Conservation (phyloP, 2,329 filamentous ascomycete species). For the Byssochlamys sp. region DNA sequence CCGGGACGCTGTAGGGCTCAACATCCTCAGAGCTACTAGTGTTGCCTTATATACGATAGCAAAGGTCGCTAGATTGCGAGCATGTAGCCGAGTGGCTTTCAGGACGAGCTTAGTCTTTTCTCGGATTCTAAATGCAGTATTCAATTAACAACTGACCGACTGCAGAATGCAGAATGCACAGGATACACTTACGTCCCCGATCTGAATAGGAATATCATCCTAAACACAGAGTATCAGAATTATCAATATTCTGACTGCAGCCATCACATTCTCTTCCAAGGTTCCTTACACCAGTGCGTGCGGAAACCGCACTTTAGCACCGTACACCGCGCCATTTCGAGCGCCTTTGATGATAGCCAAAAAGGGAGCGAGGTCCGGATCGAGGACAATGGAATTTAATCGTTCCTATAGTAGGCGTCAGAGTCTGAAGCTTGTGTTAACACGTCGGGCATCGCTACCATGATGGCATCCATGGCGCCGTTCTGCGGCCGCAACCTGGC, state of each 20-base stretch:
- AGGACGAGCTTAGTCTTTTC: slow-evolving; percentile 71
- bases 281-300: slow-evolving; percentile 71
- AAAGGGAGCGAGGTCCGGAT: slow-evolving; percentile 75
- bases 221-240: slow-evolving; percentile 22
- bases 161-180: slow-evolving; percentile 3
- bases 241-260: neutral
- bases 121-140: slow-evolving; percentile 42
- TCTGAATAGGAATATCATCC: slow-evolving; percentile 94
- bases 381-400: slow-evolving; percentile 66
- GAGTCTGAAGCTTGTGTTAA: neutral
- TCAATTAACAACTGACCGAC: neutral
- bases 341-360: slow-evolving; percentile 82
- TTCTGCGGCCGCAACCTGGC: slow-evolving; percentile 17
- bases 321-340: slow-evolving; percentile 94
- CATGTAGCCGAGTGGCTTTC: slow-evolving; percentile 80
- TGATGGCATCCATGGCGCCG: slow-evolving; percentile 25
- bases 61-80: slow-evolving; percentile 82
- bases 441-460: slow-evolving; percentile 13
- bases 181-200: slow-evolving; percentile 62
- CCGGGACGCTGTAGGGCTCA: slow-evolving; percentile 31
- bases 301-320: slow-evolving; percentile 93
- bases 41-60: slow-evolving; percentile 79
- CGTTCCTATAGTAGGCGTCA: slow-evolving; percentile 42
- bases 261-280: neutral
- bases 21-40: slow-evolving; percentile 64